Percentiles rank a stretch among this genome's conserved stretches.
These are phyloP conservation scores for Colletotrichum eleusines DNA, from an alignment of 2,329 filamentous ascomycete genomes.

Conservation along the genomic window DNA sequence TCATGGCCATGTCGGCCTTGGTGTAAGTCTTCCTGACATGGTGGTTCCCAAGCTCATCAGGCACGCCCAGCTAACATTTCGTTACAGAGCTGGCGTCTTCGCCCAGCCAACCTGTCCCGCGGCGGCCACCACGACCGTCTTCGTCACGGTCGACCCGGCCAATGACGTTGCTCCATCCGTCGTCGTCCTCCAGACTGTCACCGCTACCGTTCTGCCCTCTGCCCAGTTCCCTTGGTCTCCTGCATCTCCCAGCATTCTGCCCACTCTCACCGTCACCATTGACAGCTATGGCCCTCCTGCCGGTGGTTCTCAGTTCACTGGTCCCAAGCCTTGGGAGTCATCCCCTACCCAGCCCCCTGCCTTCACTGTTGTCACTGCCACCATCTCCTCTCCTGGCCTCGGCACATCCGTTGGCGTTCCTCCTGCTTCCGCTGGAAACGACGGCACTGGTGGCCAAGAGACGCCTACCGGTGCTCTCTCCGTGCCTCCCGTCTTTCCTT, in stretches of 20 bases:
- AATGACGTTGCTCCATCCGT: constrained; percentile 41
- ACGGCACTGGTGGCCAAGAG: too few relatives aligned
- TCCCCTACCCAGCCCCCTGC: constrained; percentile 17
- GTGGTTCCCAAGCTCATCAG: constrained; percentile 17
- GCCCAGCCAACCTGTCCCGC: constrained; percentile 51
- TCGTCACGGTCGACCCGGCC: constrained; percentile 59
- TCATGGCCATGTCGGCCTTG: constrained; percentile 53
- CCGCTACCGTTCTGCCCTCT: constrained; percentile 34
- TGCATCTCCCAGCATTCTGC: constrained; percentile 40
- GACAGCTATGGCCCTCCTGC: constrained; percentile 41
- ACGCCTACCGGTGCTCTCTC: too few relatives aligned
- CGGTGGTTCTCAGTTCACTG: constrained; percentile 42
- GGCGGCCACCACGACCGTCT: constrained; percentile 58
- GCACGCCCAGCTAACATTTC: constrained; percentile 34
- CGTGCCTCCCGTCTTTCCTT: too few relatives aligned
- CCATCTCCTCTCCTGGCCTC: constrained; percentile 29
- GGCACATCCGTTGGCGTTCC: constrained; percentile 8
- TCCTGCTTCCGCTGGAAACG: too few relatives aligned
- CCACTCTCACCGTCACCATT: constrained; percentile 40
- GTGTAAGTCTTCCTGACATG: constrained; percentile 48
- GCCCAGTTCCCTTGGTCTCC: constrained; percentile 31
- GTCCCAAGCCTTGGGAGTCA: constrained; percentile 42
- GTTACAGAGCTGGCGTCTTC: constrained; percentile 41
- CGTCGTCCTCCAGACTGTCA: constrained; percentile 32
- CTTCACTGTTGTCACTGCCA: constrained; percentile 42